Evolutionary conservation across 176 grass and related monocot genomes (phyloP).

Genomic region (Paspalum notatum): DNA sequence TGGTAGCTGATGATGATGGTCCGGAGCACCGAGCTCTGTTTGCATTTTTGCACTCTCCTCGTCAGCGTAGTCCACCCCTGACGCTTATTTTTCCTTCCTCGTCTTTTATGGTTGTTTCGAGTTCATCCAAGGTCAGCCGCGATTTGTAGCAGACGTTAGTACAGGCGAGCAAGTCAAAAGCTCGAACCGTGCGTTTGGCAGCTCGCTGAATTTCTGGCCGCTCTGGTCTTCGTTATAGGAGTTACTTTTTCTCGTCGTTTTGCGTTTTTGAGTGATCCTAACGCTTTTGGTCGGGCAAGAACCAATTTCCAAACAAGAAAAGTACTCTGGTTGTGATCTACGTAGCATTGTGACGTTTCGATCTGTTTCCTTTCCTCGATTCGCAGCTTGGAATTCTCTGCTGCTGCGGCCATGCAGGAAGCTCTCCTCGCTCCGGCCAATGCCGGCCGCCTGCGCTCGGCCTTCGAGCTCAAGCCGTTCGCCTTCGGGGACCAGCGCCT

Average conservation of each 20-base stretch:
- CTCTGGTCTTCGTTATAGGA: neutral
- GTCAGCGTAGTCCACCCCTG: neutral
- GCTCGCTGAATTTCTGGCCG: neutral
- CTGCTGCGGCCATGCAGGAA: slow-evolving; percentile 60
- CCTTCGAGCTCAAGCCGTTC: slow-evolving; percentile 60
- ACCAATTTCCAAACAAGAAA: neutral
- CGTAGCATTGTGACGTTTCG: slow-evolving; percentile 9
- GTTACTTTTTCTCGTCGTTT: neutral
- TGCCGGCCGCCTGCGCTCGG: slow-evolving; percentile 61
- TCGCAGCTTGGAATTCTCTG: neutral
- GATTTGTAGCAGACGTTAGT: neutral
- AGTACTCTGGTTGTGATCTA: neutral
- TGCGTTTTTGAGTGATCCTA: neutral
- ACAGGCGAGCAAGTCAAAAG: neutral
- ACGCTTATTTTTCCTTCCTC: too few relatives aligned
- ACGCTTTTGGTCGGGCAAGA: neutral
- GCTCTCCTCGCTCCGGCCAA: slow-evolving; percentile 47
- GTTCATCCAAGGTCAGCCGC: neutral
- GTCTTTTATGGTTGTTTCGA: slow-evolving; percentile 8
- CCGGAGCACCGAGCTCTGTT: neutral
- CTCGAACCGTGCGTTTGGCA: neutral
- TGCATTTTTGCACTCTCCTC: neutral
- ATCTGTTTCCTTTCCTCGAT: slow-evolving; percentile 37
- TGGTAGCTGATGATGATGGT: neutral
- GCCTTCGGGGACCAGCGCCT: slow-evolving; percentile 59